Percentiles rank a stretch among this genome's conserved stretches.
Conservation (phyloP, 805 yeast species). For the Yamadazyma sp. region DNA sequence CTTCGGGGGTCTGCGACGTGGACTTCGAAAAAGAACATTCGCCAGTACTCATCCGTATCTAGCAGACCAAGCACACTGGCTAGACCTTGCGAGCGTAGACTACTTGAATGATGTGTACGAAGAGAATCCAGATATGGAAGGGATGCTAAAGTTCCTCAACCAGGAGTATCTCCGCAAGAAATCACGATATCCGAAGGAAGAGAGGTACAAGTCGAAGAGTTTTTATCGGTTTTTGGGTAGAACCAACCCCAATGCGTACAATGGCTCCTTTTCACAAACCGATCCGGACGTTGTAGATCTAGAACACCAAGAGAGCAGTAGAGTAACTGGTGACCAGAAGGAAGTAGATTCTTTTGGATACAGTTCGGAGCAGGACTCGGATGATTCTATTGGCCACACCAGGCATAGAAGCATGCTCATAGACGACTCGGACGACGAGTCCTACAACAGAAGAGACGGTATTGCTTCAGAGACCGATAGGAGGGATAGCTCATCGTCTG, state of each 20-base stretch:
- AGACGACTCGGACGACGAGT: constrained; percentile 9
- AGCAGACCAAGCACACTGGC: constrained; percentile 45
- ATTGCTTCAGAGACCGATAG: no score
- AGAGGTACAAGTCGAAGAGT: constrained; percentile 36
- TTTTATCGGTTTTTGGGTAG: constrained; percentile 38
- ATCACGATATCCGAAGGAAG: constrained; percentile 37
- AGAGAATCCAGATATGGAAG: constrained; percentile 32
- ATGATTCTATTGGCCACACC: constrained; percentile 2
- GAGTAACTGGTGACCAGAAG: background rate
- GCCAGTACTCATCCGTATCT: constrained; percentile 46
- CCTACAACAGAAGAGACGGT: background rate
- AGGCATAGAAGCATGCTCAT: constrained; percentile 5
- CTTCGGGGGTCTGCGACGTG: constrained; percentile 9
- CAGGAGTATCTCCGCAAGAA: constrained; percentile 32
- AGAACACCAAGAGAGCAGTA: background rate
- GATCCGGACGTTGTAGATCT: constrained; percentile 8
- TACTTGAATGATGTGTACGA: constrained; percentile 39
- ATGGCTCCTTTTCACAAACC: constrained; percentile 7
- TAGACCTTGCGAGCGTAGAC: constrained; percentile 36
- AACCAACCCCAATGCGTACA: constrained; percentile 8
- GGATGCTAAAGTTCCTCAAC: constrained; percentile 36
- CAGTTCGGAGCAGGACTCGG: constrained; percentile 7
- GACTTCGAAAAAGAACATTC: constrained; percentile 37
- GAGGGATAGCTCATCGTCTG: no score
- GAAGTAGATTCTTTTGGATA: background rate